Base-by-base conservation (phyloP, 1,284 basidiomycete genomes). In the Cutaneotrichosporon sp. region DNA sequence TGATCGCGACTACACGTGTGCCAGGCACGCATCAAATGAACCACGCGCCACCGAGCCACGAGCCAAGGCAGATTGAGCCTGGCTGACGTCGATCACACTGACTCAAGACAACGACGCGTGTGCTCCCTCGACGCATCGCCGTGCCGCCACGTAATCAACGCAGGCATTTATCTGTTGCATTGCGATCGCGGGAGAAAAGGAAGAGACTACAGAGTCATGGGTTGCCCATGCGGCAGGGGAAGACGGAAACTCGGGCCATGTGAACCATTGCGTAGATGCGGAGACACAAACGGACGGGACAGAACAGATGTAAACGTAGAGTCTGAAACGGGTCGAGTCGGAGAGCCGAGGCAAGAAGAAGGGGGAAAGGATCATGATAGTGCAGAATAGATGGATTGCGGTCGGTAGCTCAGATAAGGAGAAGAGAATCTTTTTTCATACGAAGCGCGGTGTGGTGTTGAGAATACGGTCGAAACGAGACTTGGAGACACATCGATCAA, bases 111-210 rank as follows among this genome's bases (percentile, higher is more conserved):
- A n/a, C 17, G 36, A n/a, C 5, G 36, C 36, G 15, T 4, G 10
- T 10, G 26, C 10, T 10, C 26, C 26, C 26, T 35, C 34, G 34
- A 35, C n/a, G 10, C 26, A 30, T 30, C 26, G 10, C 10, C 26
- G 26, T 30, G 26, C 26, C 26, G 17, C 13, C 36, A 37, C 36
- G 13, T 14, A 20, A 43, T 10, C 22, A 15, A 30, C 26, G 26
- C 26, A 30, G 26, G 10, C 37, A 34, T 42, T 49, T 39, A 49
- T 49, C 47, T 49, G 46, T 20, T 48, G 46, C 46, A 48, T 49
- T 43, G 36, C 47, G 39, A 41, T 49, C 47, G 47, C 47, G 47
- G 38, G 47, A n/a, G n/a, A n/a, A 20, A 30, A 18, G 12, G 37
- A 33, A 33, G 30, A 33, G 37, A 49, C 47, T 40, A 40, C 37